Evolutionary conservation across 2,329 filamentous ascomycete species (phyloP).

Genomic region (Monosporascus sp.): DNA sequence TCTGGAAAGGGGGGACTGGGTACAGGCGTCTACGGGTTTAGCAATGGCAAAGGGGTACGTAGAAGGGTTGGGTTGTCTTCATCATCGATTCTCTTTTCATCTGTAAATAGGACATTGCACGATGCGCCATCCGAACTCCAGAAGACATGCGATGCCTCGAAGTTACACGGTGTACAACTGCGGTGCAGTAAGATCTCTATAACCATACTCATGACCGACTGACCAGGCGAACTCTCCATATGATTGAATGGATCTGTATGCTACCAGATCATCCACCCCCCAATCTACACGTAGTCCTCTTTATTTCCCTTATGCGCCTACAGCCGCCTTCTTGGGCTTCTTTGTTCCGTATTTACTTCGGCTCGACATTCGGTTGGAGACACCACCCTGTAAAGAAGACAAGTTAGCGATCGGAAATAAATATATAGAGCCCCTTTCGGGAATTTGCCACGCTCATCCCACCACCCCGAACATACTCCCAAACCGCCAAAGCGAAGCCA

Average conservation of each 20-base stretch:
- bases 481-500: too few species aligned
- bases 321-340: slow-evolving; percentile 82
- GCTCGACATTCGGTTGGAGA: slow-evolving; percentile 74
- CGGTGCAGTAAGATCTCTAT: neutral
- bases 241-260: too few species aligned
- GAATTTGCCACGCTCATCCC: too few species aligned
- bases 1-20: slow-evolving; percentile 12
- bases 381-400: slow-evolving; percentile 64
- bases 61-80: neutral
- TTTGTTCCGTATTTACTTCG: slow-evolving; percentile 98
- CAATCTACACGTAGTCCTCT: neutral
- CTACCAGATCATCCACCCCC: too few species aligned
- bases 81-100: neutral
- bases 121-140: neutral
- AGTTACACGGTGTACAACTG: neutral
- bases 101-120: neutral
- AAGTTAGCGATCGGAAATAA: slow-evolving; percentile 18
- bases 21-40: slow-evolving; percentile 20
- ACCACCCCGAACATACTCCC: neutral
- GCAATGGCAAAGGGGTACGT: neutral
- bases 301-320: slow-evolving; percentile 29
- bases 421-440: too few species aligned
- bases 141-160: neutral
- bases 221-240: too few species aligned
- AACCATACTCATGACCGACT: too few species aligned